Percentiles rank a stretch among this genome's conserved stretches.
Conservation (phyloP, 2,329 filamentous ascomycete species). For the Fragosphaeria purpurea region DNA sequence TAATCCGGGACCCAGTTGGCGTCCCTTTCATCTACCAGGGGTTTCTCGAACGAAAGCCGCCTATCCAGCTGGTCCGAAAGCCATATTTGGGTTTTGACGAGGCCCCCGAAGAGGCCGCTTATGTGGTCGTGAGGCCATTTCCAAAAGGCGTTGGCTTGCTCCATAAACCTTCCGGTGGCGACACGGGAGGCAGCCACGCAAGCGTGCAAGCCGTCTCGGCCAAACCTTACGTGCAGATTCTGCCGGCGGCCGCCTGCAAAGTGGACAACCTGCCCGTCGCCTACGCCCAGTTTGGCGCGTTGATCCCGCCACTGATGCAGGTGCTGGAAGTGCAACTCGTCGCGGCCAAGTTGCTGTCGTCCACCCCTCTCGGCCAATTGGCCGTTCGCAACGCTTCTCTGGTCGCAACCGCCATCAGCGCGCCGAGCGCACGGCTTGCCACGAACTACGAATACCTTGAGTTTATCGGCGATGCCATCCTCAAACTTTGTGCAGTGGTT, state of each 20-base stretch:
- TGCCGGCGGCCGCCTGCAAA: slow-evolving; percentile 38
- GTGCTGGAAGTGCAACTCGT: slow-evolving; percentile 56
- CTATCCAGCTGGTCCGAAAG: slow-evolving; percentile 27
- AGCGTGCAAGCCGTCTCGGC: slow-evolving; percentile 17
- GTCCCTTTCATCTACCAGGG: slow-evolving; percentile 32
- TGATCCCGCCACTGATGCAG: slow-evolving; percentile 65
- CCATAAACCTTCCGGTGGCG: slow-evolving; percentile 23
- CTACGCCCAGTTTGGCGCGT: slow-evolving; percentile 41
- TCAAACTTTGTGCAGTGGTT: slow-evolving; percentile 64
- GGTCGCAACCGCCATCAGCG: slow-evolving; percentile 59
- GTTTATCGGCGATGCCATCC: slow-evolving; percentile 73
- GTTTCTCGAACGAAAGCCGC: slow-evolving; percentile 35
- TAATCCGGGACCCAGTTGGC: slow-evolving; percentile 30
- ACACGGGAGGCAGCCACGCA: slow-evolving; percentile 3
- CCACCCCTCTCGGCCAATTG: slow-evolving; percentile 41
- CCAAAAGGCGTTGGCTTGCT: slow-evolving; percentile 51
- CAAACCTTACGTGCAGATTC: slow-evolving; percentile 33
- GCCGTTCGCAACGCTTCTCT: slow-evolving; percentile 43
- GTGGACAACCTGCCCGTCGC: slow-evolving; percentile 37
- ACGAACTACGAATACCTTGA: slow-evolving; percentile 76
- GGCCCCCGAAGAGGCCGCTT: slow-evolving; percentile 34
- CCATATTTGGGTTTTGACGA: slow-evolving; percentile 26
- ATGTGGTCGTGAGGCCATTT: slow-evolving; percentile 39
- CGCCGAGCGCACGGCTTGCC: slow-evolving; percentile 48
- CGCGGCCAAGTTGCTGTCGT: slow-evolving; percentile 45